Evolutionary conservation across 148 eudicot genomes (phyloP).

Genomic region (Simmondsia chinensis): DNA sequence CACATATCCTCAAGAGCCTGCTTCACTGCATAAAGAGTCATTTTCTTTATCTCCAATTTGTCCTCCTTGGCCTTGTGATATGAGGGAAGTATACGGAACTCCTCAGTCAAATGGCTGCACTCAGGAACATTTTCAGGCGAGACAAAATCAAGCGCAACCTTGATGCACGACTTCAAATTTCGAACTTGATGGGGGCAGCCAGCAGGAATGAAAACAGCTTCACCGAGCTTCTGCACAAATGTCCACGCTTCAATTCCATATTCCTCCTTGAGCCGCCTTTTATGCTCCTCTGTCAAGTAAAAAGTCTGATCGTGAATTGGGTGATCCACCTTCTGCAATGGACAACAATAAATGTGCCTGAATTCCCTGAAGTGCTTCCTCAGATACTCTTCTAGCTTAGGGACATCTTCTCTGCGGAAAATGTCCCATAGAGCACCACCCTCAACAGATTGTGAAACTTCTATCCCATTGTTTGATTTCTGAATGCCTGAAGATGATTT

Average conservation of each 20-base stretch:
- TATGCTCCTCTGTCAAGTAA: constrained; percentile 46
- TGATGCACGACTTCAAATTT: constrained; percentile 47
- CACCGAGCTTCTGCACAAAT: constrained; percentile 44
- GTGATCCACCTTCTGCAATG: constrained; percentile 36
- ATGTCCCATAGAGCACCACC: constrained; percentile 68
- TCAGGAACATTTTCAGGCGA: constrained; percentile 43
- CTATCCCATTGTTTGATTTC: constrained; percentile 4
- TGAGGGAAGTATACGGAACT: constrained; percentile 30
- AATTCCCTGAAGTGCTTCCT: constrained; percentile 45
- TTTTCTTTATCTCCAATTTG: constrained; percentile 39
- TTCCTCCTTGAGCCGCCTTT: constrained; percentile 45
- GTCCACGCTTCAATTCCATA: constrained; percentile 57
- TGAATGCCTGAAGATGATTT: constrained; percentile 6
- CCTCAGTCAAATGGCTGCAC: constrained; percentile 37
- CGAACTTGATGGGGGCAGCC: constrained; percentile 68
- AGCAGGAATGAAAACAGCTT: constrained; percentile 54
- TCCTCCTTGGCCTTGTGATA: constrained; percentile 45
- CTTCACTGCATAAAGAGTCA: constrained; percentile 30
- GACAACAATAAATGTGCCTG: constrained; percentile 47
- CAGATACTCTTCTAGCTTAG: constrained; percentile 42
- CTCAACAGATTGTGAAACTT: constrained; percentile 13
- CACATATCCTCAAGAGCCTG: constrained; percentile 21
- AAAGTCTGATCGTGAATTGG: constrained; percentile 52
- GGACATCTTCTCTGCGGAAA: constrained; percentile 36
- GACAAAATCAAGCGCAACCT: constrained; percentile 45